These are phyloP conservation scores for Schizosaccharomyces octosporus DNA, from an alignment of 805 yeast genomes.

Conservation along the genomic window DNA sequence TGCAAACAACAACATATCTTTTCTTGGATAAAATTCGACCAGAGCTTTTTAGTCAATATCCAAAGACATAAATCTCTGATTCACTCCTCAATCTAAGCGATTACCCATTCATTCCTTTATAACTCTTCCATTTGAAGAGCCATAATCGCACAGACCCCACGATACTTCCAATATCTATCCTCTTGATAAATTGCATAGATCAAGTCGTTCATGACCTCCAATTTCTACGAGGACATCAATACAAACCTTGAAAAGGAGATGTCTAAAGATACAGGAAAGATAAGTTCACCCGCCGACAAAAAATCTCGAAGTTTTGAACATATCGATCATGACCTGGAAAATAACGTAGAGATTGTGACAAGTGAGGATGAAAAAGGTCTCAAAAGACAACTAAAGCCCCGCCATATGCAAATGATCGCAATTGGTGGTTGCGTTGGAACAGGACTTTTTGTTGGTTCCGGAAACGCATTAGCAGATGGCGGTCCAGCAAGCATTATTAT, in stretches of 20 bases:
- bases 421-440: constrained; percentile 57
- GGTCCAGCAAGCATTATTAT: constrained; percentile 28
- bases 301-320: neutral
- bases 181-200: no score
- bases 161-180: no score
- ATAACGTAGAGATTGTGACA: no score
- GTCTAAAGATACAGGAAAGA: neutral
- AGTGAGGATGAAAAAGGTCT: constrained; percentile 2
- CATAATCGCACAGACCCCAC: no score
- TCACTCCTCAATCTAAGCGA: no score
- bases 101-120: no score
- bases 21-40: no score
- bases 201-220: neutral
- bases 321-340: no score
- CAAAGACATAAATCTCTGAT: no score
- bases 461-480: constrained; percentile 28
- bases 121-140: no score
- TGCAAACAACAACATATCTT: no score
- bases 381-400: constrained; percentile 20
- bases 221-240: neutral
- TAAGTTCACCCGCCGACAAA: neutral
- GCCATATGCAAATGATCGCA: constrained; percentile 53
- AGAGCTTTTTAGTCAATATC: no score
- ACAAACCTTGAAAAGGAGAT: neutral
- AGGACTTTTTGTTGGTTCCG: constrained; percentile 49